Evolutionary conservation across 2,329 filamentous ascomycete species (phyloP).

Genomic region (Pezicula neosporulosa): DNA sequence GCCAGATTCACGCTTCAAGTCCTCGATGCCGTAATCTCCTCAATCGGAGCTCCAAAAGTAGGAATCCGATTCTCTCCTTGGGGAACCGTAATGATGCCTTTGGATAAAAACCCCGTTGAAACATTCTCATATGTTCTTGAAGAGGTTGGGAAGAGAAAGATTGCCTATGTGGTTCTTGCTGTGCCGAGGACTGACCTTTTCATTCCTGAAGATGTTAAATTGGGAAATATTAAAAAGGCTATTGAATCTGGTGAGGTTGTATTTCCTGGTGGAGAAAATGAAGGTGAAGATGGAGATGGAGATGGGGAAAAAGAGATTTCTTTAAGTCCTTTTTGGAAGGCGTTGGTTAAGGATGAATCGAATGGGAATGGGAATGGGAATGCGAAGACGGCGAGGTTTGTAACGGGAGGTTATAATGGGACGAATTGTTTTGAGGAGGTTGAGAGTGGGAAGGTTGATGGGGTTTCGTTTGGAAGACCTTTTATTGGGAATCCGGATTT

Average conservation of each 20-base stretch:
- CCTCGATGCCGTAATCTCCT: constrained; percentile 39
- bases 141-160: constrained; percentile 12
- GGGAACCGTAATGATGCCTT: constrained; percentile 9
- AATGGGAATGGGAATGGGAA: no score
- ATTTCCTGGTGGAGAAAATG: neutral
- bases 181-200: constrained; percentile 12
- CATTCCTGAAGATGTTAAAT: constrained; percentile 4
- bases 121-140: constrained; percentile 6
- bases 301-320: constrained; percentile 7
- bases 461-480: constrained; percentile 12
- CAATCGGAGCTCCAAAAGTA: constrained; percentile 46
- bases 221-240: constrained; percentile 9
- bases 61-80: constrained; percentile 57
- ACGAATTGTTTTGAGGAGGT: constrained; percentile 12
- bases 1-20: constrained; percentile 47
- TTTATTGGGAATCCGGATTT: constrained; percentile 18
- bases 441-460: constrained; percentile 11
- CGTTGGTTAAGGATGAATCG: constrained; percentile 4
- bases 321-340: constrained; percentile 7
- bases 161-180: constrained; percentile 13
- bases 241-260: neutral
- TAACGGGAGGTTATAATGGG: constrained; percentile 9
- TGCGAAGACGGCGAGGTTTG: constrained; percentile 8
- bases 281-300: neutral
- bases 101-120: constrained; percentile 9